Base-by-base conservation (phyloP, 257 asterid species). In the Solanum phureja region DNA sequence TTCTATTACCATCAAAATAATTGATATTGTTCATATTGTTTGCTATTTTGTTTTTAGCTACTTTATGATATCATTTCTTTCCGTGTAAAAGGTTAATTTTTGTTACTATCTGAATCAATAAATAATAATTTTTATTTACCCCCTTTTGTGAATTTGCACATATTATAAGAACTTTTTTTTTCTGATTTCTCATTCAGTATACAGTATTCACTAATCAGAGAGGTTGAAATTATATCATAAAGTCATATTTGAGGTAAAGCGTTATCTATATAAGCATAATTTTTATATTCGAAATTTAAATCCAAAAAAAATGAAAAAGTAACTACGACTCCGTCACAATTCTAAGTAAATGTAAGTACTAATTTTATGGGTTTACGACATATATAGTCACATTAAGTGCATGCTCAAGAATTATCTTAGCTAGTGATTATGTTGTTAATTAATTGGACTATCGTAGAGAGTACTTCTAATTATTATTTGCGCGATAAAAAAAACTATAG, bases 81-180 rank as follows among this genome's bases (percentile, higher is more conserved):
- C 92, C 71, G 91, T 90, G 94, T 88, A 90, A 90, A 93, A 87
- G 89, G 94, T 91, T 89, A 87, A 87, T 72, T 76, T 90, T 88
- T 93, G 94, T 92, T 94, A 90, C 88, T 44, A 85, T 87, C n/a
- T 73, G 86, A 86, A 62, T 33, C 14, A 87, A 38, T 8, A 12
- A 76, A 29, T 29, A 29, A 29, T 29, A 29, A 29, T 29, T 23
- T 38, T 38, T 23, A 23, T 37, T 38, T 76, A 37, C 29, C 52
- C 3, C 18, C 60, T 16, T 4, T 66, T 10, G 44, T 72, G 79
- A 72, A 72, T 72, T 8, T 72, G 3, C 24, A 72, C 8, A 11
- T 11, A 11, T 72, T 72, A 18, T 14, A 29, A 31, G 11, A 69
- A 13, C 16, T 12, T 12, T 5, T 4, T 8, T 68, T 68, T 68